Evolutionary conservation across 768 basidiomycete species (phyloP).

Genomic region (Steccherinum ochraceum): DNA sequence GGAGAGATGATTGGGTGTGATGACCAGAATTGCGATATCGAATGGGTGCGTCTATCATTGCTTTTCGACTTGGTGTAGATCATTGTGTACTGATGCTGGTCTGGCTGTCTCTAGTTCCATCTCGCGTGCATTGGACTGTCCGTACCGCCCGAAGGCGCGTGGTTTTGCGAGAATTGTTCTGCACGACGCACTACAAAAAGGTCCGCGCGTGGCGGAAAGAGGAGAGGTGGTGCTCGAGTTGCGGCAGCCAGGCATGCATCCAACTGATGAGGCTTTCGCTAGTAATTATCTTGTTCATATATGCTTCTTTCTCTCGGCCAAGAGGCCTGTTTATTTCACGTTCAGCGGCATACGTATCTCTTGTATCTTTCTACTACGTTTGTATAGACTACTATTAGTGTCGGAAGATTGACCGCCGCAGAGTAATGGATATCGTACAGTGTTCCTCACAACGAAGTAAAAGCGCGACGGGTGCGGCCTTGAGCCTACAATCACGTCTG

Average conservation of each 20-base stretch:
- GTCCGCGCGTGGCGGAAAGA: conserved; percentile 20
- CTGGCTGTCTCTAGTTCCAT: conserved; percentile 55
- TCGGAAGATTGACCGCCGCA: too few relatives aligned
- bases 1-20: conserved; percentile 97
- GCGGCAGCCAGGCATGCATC: conserved; percentile 16
- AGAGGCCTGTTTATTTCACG: too few relatives aligned
- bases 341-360: too few relatives aligned
- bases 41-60: conserved; percentile 69
- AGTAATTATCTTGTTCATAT: too few relatives aligned
- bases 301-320: too few relatives aligned
- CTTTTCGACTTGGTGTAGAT: conserved; percentile 3
- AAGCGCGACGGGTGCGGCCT: too few relatives aligned
- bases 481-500: background rate
- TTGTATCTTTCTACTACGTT: background rate
- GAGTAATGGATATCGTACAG: too few relatives aligned
- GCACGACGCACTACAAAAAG: conserved; percentile 40
- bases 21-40: conserved; percentile 66
- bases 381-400: background rate
- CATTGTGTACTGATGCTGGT: conserved; percentile 6
- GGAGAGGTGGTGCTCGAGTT: conserved; percentile 18
- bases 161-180: conserved; percentile 71
- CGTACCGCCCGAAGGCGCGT: conserved; percentile 60
- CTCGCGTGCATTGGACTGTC: conserved; percentile 66
- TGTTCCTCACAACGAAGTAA: too few relatives aligned
- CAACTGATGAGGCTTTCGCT: too few relatives aligned